Conservation (phyloP, 2,329 filamentous ascomycete genomes). For the Pseudogymnoascus sp. region DNA sequence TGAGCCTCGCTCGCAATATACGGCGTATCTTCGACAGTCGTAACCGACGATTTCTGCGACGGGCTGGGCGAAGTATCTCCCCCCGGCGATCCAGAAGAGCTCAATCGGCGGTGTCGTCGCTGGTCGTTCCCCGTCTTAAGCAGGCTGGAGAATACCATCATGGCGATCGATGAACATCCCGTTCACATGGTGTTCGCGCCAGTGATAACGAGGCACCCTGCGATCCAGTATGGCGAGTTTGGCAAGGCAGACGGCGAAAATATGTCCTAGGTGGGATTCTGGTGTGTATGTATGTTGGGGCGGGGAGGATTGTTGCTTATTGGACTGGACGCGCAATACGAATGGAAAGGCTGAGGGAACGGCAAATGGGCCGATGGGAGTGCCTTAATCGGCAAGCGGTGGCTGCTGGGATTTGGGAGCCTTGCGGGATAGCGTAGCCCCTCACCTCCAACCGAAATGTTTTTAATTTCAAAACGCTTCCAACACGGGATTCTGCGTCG, state of each 20-base stretch:
- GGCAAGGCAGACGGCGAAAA: neutral
- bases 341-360: neutral
- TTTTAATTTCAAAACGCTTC: neutral
- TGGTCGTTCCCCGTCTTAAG: conserved; percentile 38
- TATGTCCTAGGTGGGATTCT: neutral
- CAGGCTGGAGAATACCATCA: conserved; percentile 45
- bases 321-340: neutral
- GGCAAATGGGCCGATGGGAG: neutral
- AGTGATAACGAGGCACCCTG: neutral
- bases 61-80: conserved; percentile 31
- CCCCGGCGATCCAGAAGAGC: conserved; percentile 21
- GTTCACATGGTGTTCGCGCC: conserved; percentile 11
- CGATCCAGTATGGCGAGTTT: neutral
- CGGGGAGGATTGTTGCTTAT: neutral
- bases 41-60: conserved; percentile 16
- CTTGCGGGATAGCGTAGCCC: conserved; percentile 2
- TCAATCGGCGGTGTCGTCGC: conserved; percentile 21
- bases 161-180: conserved; percentile 31
- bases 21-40: conserved; percentile 19
- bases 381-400: neutral
- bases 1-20: conserved; percentile 53
- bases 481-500: neutral
- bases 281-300: neutral
- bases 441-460: neutral
- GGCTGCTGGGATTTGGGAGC: conserved; percentile 6